Evolutionary conservation across 768 basidiomycete genomes (phyloP).

Genomic region (Amanita subjunquillea): DNA sequence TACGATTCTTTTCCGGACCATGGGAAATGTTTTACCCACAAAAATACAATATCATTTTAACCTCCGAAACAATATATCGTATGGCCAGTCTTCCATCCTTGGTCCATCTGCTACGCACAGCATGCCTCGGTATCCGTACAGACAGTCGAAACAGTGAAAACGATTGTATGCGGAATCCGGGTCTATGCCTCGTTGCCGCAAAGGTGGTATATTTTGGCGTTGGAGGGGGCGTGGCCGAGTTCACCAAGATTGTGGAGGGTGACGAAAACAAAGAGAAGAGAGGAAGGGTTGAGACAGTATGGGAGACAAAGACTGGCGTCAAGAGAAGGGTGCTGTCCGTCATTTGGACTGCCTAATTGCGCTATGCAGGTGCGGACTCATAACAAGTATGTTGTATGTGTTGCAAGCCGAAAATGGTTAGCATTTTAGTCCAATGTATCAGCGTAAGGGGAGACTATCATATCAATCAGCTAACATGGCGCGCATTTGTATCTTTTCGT

Average conservation of each 20-base stretch:
- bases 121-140: slow-evolving; percentile 14
- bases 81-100: slow-evolving; percentile 53
- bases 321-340: slow-evolving; percentile 63
- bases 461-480: too few species aligned
- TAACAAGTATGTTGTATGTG: too few species aligned
- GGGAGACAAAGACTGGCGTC: slow-evolving; percentile 60
- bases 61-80: slow-evolving; percentile 90
- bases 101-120: slow-evolving; percentile 35
- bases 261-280: slow-evolving; percentile 10
- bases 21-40: slow-evolving; percentile 51
- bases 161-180: slow-evolving; percentile 4
- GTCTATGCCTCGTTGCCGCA: slow-evolving; percentile 70
- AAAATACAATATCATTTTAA: slow-evolving; percentile 66
- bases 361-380: too few species aligned
- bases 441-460: too few species aligned
- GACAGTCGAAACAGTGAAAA: not conserved
- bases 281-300: slow-evolving; percentile 47
- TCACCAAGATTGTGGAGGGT: slow-evolving; percentile 43
- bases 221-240: slow-evolving; percentile 77
- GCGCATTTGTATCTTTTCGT: too few species aligned
- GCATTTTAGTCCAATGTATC: too few species aligned
- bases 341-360: slow-evolving; percentile 30
- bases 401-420: too few species aligned
- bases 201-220: slow-evolving; percentile 95
- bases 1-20: slow-evolving; percentile 75